Evolutionary conservation across 306 rosid genomes (phyloP).

Genomic region (Casuarina equisetifolia): DNA sequence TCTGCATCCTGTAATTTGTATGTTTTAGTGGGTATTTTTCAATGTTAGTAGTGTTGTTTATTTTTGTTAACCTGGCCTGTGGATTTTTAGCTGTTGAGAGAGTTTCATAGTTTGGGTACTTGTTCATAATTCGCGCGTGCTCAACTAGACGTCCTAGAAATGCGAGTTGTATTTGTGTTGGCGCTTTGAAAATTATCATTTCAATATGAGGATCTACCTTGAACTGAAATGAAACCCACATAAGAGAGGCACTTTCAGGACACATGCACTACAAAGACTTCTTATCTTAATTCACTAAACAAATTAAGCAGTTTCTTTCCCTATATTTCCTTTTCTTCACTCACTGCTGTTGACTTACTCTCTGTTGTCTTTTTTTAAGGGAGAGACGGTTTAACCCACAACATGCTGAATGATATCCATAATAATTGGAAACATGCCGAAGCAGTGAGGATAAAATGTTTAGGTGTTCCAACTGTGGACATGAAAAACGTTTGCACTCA

Average conservation of each 20-base stretch:
- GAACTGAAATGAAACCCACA: too few relatives aligned
- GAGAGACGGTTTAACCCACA: slow-evolving; percentile 94
- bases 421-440: slow-evolving; percentile 79
- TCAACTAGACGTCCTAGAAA: not conserved
- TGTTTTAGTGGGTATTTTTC: not conserved
- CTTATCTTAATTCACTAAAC: slow-evolving; percentile 6
- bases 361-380: slow-evolving; percentile 45
- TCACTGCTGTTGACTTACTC: slow-evolving; percentile 9
- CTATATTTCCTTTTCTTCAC: slow-evolving; percentile 1
- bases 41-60: not conserved
- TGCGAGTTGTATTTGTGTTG: not conserved
- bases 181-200: not conserved
- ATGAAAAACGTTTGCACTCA: slow-evolving; percentile 82
- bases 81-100: not conserved
- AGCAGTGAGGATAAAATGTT: slow-evolving; percentile 85
- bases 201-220: not conserved
- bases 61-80: not conserved
- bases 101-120: not conserved
- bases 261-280: not conserved
- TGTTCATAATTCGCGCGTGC: not conserved
- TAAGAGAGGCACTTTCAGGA: not conserved
- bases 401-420: slow-evolving; percentile 84
- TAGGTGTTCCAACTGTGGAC: slow-evolving; percentile 92
- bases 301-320: slow-evolving; percentile 5
- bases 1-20: not conserved